Evolutionary conservation across 768 basidiomycete species (phyloP), one percentile per base, ranked within the genome.

Genomic region (Suillus fuscotomentosus): DNA sequence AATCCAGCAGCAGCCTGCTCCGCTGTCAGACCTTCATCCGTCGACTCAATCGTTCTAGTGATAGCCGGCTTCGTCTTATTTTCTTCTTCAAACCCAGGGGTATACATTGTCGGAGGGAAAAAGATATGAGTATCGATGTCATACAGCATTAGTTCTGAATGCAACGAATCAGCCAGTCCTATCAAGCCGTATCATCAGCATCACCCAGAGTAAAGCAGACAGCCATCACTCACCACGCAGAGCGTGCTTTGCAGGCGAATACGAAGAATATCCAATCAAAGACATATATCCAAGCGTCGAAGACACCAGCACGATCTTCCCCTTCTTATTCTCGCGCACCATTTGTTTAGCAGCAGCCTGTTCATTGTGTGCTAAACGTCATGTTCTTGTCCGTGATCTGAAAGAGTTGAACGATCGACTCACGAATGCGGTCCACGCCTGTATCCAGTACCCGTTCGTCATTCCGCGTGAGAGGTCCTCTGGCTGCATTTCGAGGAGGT

Each of bases 211-310:
- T 27, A n/a, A 5, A 34, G 39, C 6, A 20, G 10, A 13, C 36
- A 36, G 4, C 15, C 8, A 51, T 17, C 27, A 66, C 77, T 50
- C 67, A 94, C 94, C 94, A 77, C 93, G 79, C 7, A 97, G 73
- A 9, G 95, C 95, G 69, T 91, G 90, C 72, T 97, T 97, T 11
- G 87, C 89, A 0, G 94, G 92, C 0, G 91, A 80, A 75, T 97
- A 97, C 1, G 87, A 84, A 2, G 89, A 81, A 69, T 88, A 97
- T 0, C 95, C 95, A 3, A 91, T 77, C 62, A 95, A 85, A 2
- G 86, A 83, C 80, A 94, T 88, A 69, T 88, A 87, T 1, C 88
- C 91, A 13, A 95, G 76, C 6, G 88, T 85, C 0, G 91, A 94
- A 1, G 87, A 88, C 31, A 92, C 84, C 47, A 97, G 85, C 20